A percentile compares a stretch with the other conserved stretches of the same genome.
Evolutionary conservation across 768 basidiomycete genomes (phyloP).

Genomic region (Tulasnella sp.): DNA sequence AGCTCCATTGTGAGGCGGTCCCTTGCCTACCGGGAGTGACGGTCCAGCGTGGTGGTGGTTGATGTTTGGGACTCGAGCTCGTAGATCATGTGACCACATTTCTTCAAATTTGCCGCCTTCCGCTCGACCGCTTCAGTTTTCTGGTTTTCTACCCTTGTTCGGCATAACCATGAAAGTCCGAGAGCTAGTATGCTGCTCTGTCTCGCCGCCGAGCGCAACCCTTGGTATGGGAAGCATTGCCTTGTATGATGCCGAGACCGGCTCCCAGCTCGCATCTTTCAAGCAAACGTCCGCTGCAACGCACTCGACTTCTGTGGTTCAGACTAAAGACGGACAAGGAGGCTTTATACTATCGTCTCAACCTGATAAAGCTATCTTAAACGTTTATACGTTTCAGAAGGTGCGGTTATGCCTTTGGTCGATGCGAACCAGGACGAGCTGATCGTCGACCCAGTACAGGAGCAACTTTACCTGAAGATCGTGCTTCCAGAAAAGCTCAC

Average conservation of each 20-base stretch:
- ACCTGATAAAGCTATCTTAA: constrained; percentile 75
- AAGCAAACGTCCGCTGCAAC: constrained; percentile 63
- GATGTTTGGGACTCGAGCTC: neutral
- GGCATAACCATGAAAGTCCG: constrained; percentile 42
- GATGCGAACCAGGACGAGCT: neutral
- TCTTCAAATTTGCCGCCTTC: neutral
- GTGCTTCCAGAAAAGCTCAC: constrained; percentile 84
- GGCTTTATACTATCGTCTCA: constrained; percentile 79
- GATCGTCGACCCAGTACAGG: constrained; percentile 35
- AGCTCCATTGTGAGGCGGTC: neutral
- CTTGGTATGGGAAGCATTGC: constrained; percentile 52
- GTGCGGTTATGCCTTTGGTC: constrained; percentile 29
- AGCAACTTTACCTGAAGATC: constrained; percentile 77
- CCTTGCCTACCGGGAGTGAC: neutral
- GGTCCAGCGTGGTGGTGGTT: neutral
- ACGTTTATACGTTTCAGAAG: constrained; percentile 92
- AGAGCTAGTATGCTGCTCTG: constrained; percentile 55
- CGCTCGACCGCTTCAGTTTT: neutral
- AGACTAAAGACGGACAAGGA: constrained; percentile 60
- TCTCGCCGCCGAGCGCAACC: constrained; percentile 35
- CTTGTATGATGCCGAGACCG: constrained; percentile 73
- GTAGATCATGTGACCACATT: neutral
- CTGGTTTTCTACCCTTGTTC: neutral
- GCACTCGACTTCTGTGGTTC: constrained; percentile 57
- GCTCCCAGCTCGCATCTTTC: constrained; percentile 68